phyloP scores from a whole-genome alignment of 768 basidiomycete species.

The Nevesoporus exiguus region DNA sequence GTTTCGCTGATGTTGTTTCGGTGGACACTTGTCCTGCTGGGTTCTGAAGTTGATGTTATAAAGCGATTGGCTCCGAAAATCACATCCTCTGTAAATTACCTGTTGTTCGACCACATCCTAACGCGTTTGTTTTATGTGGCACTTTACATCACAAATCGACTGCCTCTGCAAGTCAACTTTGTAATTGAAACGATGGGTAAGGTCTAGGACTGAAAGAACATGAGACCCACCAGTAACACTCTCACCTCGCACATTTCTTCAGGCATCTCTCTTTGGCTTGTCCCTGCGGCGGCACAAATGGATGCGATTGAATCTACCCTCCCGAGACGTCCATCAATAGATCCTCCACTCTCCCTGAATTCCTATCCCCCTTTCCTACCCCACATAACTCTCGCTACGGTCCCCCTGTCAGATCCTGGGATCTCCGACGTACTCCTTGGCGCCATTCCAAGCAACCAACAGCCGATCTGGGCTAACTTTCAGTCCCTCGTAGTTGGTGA shows the following conservation, averaged over 20 bases:
- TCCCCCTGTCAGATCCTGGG: conserved; percentile 26
- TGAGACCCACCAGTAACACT: background rate
- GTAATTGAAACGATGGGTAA: conserved; percentile 20
- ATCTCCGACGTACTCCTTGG: conserved; percentile 30
- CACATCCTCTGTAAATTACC: conserved; percentile 10
- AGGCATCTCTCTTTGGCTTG: conserved; percentile 71
- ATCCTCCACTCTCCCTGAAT: conserved; percentile 22
- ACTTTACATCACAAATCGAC: background rate
- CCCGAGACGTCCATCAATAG: conserved; percentile 32
- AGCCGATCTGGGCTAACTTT: conserved; percentile 45
- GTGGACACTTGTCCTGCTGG: background rate
- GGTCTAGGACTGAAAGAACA: background rate
- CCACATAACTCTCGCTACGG: conserved; percentile 64
- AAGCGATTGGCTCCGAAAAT: background rate
- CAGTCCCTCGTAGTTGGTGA: conserved; percentile 51
- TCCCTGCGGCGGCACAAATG: conserved; percentile 48
- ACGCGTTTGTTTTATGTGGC: background rate
- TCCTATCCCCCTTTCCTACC: conserved; percentile 64
- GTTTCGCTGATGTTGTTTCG: background rate
- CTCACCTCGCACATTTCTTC: background rate
- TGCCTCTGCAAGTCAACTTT: background rate
- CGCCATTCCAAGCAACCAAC: conserved; percentile 36
- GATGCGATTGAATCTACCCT: conserved; percentile 46
- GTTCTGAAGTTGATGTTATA: background rate
- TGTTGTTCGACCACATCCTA: background rate